Conservation (phyloP, 768 basidiomycete genomes). For the Termitomyces sp. region DNA sequence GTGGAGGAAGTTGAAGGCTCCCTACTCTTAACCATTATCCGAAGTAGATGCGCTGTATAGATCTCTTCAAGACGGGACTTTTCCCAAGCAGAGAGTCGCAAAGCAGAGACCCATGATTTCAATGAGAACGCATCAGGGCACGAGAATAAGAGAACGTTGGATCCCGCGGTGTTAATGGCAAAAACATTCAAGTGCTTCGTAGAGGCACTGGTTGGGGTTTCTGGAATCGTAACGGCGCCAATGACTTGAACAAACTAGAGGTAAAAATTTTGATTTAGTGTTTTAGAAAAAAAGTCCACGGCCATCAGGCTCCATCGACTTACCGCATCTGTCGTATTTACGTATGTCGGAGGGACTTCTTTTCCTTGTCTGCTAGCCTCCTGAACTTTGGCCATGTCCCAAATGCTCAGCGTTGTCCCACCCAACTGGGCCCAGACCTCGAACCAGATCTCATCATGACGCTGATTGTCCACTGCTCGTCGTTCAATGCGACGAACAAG, state of each 20-base stretch:
- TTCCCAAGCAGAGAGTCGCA: slow-evolving; percentile 92
- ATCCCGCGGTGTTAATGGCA: slow-evolving; percentile 91
- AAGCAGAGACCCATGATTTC: slow-evolving; percentile 86
- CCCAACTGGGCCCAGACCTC: slow-evolving; percentile 89
- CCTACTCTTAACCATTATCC: slow-evolving; percentile 57
- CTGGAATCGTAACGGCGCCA: slow-evolving; percentile 65
- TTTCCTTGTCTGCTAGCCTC: slow-evolving; percentile 75
- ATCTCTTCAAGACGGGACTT: slow-evolving; percentile 94
- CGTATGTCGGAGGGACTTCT: slow-evolving; percentile 83
- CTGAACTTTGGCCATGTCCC: slow-evolving; percentile 88
- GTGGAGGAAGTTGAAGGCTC: slow-evolving; percentile 4
- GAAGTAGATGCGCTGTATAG: slow-evolving; percentile 90
- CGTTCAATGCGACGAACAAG: slow-evolving; percentile 73
- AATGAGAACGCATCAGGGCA: slow-evolving; percentile 68
- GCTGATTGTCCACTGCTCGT: slow-evolving; percentile 62
- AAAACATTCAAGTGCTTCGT: slow-evolving; percentile 74
- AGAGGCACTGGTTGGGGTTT: slow-evolving; percentile 40
- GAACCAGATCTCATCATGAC: slow-evolving; percentile 74
- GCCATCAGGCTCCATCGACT: slow-evolving; percentile 26
- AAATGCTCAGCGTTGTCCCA: slow-evolving; percentile 84
- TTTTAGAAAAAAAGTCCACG: not conserved
- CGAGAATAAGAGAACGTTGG: slow-evolving; percentile 85
- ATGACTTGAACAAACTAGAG: slow-evolving; percentile 73
- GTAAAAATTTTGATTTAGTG: not conserved
- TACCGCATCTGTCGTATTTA: slow-evolving; percentile 87